Evolutionary conservation across 1,139 yeast species (phyloP), one percentile per base, ranked within the genome.

Genomic region (Fermentozyma sake): DNA sequence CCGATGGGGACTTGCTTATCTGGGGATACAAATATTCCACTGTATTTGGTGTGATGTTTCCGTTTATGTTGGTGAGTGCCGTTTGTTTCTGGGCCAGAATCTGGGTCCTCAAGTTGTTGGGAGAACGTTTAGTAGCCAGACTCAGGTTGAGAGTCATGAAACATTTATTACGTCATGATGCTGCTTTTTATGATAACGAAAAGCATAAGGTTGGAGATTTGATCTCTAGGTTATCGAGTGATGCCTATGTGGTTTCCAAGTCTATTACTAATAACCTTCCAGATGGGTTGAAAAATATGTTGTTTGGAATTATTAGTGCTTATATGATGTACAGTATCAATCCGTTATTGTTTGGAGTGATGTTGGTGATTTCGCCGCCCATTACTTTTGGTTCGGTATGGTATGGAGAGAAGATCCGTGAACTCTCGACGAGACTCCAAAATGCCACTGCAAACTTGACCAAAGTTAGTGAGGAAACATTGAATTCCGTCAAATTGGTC

Each of bases 171-270:
- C 55, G 76, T 20, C 76, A 71, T 42, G 79, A 72, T 41, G 49
- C 73, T 6, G 58, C 63, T 3, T 72, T 69, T 37, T 72, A 63
- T 35, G 78, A 72, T 39, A 55, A 58, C 22, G 76, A 70, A 18
- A 72, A 69, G 37, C 68, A 72, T 43, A 68, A 71, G 38, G 73
- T 72, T 2, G 78, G 79, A n/a, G 72, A 71, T 35, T 61, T 72
- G 37, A 70, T 73, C 29, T 63, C 74, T 13, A 51, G 76, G 29
- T 58, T 72, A 25, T 68, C 75, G 10, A 68, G 73, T 38, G 77
- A 72, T 43, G 77, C 77, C 6, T 70, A 71, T 39, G 72, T 69
- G 18, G 78, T 58, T 21, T 68, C 62, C 20, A 55, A 62, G 42
- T 71, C 62, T 10, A 67, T 58, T 36, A 71, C 72, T 23, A 58